Conservation (phyloP, 2,329 filamentous ascomycete genomes). For the Sclerotinia nivalis region DNA sequence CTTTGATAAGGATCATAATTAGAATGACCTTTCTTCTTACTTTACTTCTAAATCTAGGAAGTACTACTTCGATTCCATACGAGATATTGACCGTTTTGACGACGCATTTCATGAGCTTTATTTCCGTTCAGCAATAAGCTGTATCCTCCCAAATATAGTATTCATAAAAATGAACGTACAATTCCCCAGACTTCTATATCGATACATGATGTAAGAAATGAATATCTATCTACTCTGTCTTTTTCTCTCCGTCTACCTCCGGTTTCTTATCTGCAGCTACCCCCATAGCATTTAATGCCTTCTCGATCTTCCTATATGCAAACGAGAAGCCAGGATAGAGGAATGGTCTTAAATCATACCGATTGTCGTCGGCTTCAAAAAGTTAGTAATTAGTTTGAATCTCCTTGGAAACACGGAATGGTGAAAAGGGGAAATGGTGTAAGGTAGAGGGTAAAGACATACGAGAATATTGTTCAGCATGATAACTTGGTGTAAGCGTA, state of each 20-base stretch:
- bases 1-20: too few species aligned
- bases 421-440: too few species aligned
- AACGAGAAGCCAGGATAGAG: conserved; percentile 47
- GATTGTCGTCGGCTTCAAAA: conserved; percentile 59
- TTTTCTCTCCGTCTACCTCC: not conserved
- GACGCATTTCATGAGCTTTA: too few species aligned
- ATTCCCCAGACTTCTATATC: too few species aligned
- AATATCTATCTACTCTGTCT: conserved; percentile 2
- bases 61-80: too few species aligned
- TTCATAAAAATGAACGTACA: too few species aligned
- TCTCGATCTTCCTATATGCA: conserved; percentile 22
- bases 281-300: conserved; percentile 13
- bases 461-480: conserved; percentile 36
- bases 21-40: too few species aligned
- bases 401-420: not conserved
- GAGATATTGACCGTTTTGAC: too few species aligned
- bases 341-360: conserved; percentile 57
- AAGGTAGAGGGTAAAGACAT: not conserved
- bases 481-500: conserved; percentile 33
- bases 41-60: too few species aligned
- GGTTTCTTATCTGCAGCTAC: conserved; percentile 15
- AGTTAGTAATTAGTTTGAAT: conserved; percentile 26
- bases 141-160: too few species aligned
- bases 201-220: too few species aligned
- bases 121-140: too few species aligned